These are phyloP conservation scores for Aschersonia sp. DNA, from an alignment of 2,329 filamentous ascomycete genomes.

Conservation along the genomic window DNA sequence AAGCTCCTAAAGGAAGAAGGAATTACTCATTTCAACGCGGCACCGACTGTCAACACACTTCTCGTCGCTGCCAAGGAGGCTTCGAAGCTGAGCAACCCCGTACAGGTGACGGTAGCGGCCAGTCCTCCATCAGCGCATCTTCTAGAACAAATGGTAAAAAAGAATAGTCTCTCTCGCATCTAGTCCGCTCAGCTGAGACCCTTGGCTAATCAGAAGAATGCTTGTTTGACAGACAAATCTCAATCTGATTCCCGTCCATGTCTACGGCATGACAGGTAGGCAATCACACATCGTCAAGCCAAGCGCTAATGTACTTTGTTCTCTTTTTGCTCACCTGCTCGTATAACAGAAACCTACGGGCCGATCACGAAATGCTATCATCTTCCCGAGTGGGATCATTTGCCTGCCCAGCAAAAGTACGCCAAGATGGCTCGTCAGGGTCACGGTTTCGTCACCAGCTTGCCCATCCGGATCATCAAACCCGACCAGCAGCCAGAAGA, in stretches of 20 bases:
- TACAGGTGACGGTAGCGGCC: slow-evolving; percentile 83
- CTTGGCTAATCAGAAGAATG: too few relatives aligned
- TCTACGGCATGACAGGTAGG: slow-evolving; percentile 59
- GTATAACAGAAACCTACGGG: slow-evolving; percentile 63
- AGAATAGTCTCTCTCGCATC: background rate
- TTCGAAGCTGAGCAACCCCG: slow-evolving; percentile 48
- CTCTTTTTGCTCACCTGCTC: too few relatives aligned
- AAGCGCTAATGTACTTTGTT: too few relatives aligned
- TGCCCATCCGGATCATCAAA: slow-evolving; percentile 73
- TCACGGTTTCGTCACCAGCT: slow-evolving; percentile 73
- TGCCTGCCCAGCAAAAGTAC: slow-evolving; percentile 66
- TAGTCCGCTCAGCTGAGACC: too few relatives aligned
- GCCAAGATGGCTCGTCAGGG: slow-evolving; percentile 86
- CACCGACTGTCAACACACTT: slow-evolving; percentile 90
- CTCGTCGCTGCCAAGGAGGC: slow-evolving; percentile 72
- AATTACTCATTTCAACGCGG: slow-evolving; percentile 91
- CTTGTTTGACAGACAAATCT: slow-evolving; percentile 28
- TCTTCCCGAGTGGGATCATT: slow-evolving; percentile 67
- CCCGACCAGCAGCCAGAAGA: slow-evolving; percentile 46
- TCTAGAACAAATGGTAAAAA: slow-evolving; percentile 73
- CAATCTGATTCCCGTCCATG: slow-evolving; percentile 82
- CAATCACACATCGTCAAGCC: too few relatives aligned
- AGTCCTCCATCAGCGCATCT: slow-evolving; percentile 80
- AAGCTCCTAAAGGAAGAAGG: slow-evolving; percentile 68
- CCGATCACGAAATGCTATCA: slow-evolving; percentile 91